Base-by-base conservation (phyloP, 2,329 filamentous ascomycete genomes). In the Teratosphaeria nubilosa region DNA sequence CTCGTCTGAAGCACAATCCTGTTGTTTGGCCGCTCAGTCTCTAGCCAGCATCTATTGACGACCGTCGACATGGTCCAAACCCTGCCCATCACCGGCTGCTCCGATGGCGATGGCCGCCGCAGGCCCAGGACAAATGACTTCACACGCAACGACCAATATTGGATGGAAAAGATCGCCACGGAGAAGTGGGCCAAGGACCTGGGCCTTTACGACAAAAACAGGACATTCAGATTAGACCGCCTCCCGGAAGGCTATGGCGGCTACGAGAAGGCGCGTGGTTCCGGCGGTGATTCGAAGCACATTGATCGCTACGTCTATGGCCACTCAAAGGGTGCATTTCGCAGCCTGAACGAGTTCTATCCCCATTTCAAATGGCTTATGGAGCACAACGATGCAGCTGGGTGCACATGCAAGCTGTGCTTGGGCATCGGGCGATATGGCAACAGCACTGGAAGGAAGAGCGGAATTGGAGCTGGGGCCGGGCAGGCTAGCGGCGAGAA, bases 341-440 rank as follows among this genome's bases (percentile, higher is more conserved):
- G 56, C 11, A 54, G 51, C n/a, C 75, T 78, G 0, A 75, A 75
- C 22, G 71, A 77, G 3, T 84, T 84, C 62, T 81, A 76, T 54
- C 77, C 78, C 0, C 83, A 86, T 60, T 85, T 86, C 66, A 70
- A 76, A 55, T 75, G 78, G 66, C 66, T 85, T 25, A 82, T 84
- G 77, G 74, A 77, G 14, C 74, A 63, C 2, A 74, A 73, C 0
- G 68, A 69, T 50, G 69, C 66, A 5, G 69, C 72, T 2, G 70
- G 74, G 0, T 85, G 82, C 59, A 61, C 66, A 1, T 86, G 83
- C 64, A 74, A 75, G 1, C 67, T 78, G 7, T 85, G 82, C 59
- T 62, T 50, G 9, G 65, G 62, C 10, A 62, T 63, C 20, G 51
- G 61, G 41, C 57, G 63, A n/a, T 48, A 22, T 20, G 41, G 41